phyloP scores from a whole-genome alignment of 192 early-diverging fungal genomes.

The Backusella sp. region DNA sequence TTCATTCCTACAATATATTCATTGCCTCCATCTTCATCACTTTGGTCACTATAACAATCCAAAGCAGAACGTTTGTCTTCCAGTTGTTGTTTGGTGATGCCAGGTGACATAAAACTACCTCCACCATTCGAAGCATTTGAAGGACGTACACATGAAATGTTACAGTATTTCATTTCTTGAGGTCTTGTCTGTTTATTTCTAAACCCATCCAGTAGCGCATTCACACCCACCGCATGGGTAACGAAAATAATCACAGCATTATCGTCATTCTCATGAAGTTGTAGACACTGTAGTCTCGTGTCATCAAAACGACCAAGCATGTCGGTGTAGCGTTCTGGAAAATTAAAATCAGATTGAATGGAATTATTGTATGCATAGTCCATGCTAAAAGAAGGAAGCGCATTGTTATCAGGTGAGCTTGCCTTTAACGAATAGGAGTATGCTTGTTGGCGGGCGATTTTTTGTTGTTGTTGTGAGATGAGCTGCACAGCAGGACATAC shows the following conservation, averaged over 20 bases:
- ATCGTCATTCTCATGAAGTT: not conserved
- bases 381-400: conserved; percentile 16
- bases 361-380: conserved; percentile 19
- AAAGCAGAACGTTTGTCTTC: not conserved
- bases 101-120: not conserved
- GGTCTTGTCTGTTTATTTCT: conserved; percentile 22
- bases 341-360: conserved; percentile 23
- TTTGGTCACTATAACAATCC: conserved; percentile 15
- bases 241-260: conserved; percentile 20
- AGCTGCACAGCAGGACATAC: conserved; percentile 29
- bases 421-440: conserved; percentile 10
- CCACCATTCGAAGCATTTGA: not conserved
- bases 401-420: too few species aligned
- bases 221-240: conserved; percentile 33
- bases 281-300: conserved; percentile 9
- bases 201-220: conserved; percentile 35
- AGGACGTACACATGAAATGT: conserved; percentile 10
- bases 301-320: conserved; percentile 35
- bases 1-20: not conserved
- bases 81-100: not conserved
- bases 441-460: conserved; percentile 26
- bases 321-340: conserved; percentile 26
- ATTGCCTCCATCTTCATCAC: conserved; percentile 13
- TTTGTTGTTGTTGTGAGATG: conserved; percentile 24
- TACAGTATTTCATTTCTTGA: conserved; percentile 19